These are phyloP conservation scores for Alternaria arbusti DNA, from an alignment of 2,329 filamentous ascomycete species.

Conservation along the genomic window DNA sequence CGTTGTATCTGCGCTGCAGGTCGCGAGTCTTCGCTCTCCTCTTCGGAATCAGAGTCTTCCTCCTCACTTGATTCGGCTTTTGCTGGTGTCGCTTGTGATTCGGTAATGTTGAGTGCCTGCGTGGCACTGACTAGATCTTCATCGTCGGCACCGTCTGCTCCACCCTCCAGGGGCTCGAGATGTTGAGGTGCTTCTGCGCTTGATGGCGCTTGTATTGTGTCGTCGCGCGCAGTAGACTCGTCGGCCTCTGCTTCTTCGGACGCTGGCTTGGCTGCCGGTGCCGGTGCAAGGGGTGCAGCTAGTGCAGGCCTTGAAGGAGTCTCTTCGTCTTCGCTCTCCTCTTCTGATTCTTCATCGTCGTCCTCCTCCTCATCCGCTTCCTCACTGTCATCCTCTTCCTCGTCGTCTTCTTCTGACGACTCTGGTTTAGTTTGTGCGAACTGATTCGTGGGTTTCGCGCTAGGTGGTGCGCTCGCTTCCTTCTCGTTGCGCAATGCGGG, in stretches of 20 bases:
- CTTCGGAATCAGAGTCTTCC: constrained; percentile 24
- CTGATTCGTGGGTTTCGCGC: constrained; percentile 15
- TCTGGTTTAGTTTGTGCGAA: constrained; percentile 22
- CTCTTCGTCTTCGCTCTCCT: constrained; percentile 9
- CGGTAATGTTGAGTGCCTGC: constrained; percentile 23
- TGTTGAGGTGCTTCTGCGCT: constrained; percentile 21
- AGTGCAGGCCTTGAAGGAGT: constrained; percentile 5
- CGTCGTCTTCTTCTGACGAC: constrained; percentile 25
- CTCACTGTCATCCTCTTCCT: constrained; percentile 22
- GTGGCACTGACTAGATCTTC: constrained; percentile 23
- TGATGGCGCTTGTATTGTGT: constrained; percentile 40
- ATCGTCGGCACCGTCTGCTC: constrained; percentile 12
- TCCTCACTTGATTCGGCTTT: constrained; percentile 17
- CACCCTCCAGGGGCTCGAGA: constrained; percentile 7
- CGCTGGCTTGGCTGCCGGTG: constrained; percentile 8
- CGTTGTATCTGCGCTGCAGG: constrained; percentile 19
- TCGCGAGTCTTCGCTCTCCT: constrained; percentile 44
- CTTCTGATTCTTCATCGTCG: constrained; percentile 16
- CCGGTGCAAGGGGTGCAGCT: constrained; percentile 3
- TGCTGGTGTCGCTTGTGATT: neutral
- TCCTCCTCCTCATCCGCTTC: constrained; percentile 16
- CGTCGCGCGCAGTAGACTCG: constrained; percentile 28
- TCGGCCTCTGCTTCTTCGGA: constrained; percentile 3
- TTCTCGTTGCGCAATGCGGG: constrained; percentile 59
- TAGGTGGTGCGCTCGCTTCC: constrained; percentile 14